A percentile compares a stretch with the other conserved stretches of the same genome.
These are phyloP conservation scores for Dactylellina leptospora DNA, from an alignment of 2,329 filamentous ascomycete genomes.

Conservation along the genomic window DNA sequence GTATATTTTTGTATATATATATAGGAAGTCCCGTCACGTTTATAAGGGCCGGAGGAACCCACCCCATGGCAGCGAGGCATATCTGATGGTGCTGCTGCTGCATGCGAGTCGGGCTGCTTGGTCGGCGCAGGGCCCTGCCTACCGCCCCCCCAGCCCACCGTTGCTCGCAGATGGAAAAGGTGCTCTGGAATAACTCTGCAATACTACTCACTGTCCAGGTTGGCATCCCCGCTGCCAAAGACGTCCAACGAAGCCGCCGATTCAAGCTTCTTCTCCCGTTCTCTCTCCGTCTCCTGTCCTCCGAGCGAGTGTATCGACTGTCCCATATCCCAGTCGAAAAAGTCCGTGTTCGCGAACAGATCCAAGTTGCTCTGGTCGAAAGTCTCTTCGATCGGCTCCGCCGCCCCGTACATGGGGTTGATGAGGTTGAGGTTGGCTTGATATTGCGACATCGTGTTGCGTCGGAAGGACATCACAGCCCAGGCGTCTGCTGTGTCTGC, in stretches of 20 bases:
- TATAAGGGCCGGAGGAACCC: no score
- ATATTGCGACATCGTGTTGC: constrained; percentile 42
- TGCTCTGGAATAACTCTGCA: no score
- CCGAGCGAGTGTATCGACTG: constrained; percentile 64
- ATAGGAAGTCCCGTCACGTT: no score
- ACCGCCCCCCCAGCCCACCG: no score
- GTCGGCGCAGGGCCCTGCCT: no score
- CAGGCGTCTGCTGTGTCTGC: neutral
- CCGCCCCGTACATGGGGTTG: constrained; percentile 47
- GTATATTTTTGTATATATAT: no score
- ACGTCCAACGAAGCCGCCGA: constrained; percentile 32
- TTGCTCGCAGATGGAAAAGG: no score
- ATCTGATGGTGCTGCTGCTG: no score
- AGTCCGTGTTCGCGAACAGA: constrained; percentile 82
- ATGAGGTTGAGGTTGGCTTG: constrained; percentile 52
- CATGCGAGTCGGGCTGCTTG: no score
- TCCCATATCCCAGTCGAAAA: constrained; percentile 79
- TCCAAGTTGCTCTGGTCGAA: constrained; percentile 75
- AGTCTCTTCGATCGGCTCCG: constrained; percentile 63
- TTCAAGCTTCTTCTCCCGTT: constrained; percentile 42
- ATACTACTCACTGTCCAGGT: constrained; percentile 49
- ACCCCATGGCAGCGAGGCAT: no score
- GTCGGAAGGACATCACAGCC: constrained; percentile 20
- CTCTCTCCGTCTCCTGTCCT: constrained; percentile 51
- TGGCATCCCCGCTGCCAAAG: constrained; percentile 38